Conservation (phyloP, 495 filamentous ascomycete species). For the Durotheca rogersii region DNA sequence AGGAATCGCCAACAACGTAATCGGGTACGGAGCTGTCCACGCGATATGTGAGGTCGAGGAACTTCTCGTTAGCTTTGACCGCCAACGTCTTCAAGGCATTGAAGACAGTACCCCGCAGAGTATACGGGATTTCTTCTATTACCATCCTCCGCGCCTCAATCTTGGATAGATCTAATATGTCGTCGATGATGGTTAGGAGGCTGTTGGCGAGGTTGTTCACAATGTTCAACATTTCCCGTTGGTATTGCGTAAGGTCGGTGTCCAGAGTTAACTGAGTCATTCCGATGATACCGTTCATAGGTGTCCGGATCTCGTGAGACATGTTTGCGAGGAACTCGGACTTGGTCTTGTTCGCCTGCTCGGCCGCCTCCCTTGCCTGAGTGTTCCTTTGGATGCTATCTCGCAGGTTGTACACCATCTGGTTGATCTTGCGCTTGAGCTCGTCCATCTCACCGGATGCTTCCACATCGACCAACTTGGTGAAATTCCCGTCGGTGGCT, state of each 20-base stretch:
- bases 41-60: conserved; percentile 88
- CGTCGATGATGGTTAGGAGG: conserved; percentile 96
- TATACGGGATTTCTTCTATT: conserved; percentile 97
- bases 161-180: conserved; percentile 98
- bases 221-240: conserved; percentile 98
- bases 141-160: conserved; percentile 99
- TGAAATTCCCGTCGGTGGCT: conserved; percentile 95
- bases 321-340: conserved; percentile 99
- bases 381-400: conserved; percentile 98
- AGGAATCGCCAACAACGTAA: conserved; percentile 95
- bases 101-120: conserved; percentile 92
- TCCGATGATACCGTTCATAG: conserved; percentile 84
- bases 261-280: conserved; percentile 98
- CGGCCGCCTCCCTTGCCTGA: conserved; percentile 92
- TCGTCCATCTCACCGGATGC: conserved; percentile 99
- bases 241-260: conserved; percentile 90
- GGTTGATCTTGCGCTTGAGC: conserved; percentile 97
- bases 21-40: conserved; percentile 94
- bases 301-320: conserved; percentile 98
- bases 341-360: conserved; percentile 97
- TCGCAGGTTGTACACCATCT: conserved; percentile 94
- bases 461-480: conserved; percentile 95
- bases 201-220: conserved; percentile 98
- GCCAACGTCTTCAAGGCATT: conserved; percentile 95
- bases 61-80: conserved; percentile 96